Percentiles rank a stretch among this genome's conserved stretches.
Evolutionary conservation across 2,329 filamentous ascomycete species (phyloP).

Genomic region (Stachybotrys elegans): DNA sequence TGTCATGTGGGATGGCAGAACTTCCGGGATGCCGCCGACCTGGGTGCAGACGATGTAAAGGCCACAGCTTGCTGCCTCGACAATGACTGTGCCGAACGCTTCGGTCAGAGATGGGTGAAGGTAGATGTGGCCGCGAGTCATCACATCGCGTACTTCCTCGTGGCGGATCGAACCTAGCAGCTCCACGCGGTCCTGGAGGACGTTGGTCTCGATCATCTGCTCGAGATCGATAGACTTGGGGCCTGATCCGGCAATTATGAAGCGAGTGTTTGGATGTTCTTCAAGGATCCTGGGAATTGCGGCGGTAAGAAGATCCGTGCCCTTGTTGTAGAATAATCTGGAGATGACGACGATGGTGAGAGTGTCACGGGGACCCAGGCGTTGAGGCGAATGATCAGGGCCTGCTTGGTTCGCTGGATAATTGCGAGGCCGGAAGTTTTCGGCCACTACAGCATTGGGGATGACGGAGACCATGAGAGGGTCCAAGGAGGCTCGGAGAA

Average conservation of each 20-base stretch:
- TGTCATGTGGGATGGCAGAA: slow-evolving; percentile 93
- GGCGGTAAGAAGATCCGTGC: slow-evolving; percentile 93
- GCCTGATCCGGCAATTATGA: slow-evolving; percentile 92
- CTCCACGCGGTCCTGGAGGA: slow-evolving; percentile 88
- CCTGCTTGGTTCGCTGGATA: slow-evolving; percentile 26
- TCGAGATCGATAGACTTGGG: slow-evolving; percentile 97
- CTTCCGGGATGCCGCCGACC: slow-evolving; percentile 94
- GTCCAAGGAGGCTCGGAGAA: slow-evolving; percentile 87
- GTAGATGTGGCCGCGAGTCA: slow-evolving; percentile 95
- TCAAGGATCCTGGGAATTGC: slow-evolving; percentile 90
- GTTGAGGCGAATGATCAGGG: slow-evolving; percentile 52
- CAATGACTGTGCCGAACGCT: slow-evolving; percentile 95
- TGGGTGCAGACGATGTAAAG: slow-evolving; percentile 95
- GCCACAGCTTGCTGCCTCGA: slow-evolving; percentile 93
- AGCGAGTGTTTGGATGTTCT: slow-evolving; percentile 85
- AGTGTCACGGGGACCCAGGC: slow-evolving; percentile 74
- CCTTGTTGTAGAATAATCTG: slow-evolving; percentile 97
- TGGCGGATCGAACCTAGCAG: slow-evolving; percentile 89
- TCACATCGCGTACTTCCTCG: slow-evolving; percentile 94
- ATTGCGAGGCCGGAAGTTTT: slow-evolving; percentile 76
- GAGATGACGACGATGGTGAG: slow-evolving; percentile 98
- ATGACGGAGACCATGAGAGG: slow-evolving; percentile 97
- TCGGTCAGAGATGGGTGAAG: slow-evolving; percentile 93
- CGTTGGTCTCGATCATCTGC: slow-evolving; percentile 95
- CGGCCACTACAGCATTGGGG: slow-evolving; percentile 93